Evolutionary conservation across 208 protist species (phyloP).

Genomic region (Leishmania guyanensis): DNA sequence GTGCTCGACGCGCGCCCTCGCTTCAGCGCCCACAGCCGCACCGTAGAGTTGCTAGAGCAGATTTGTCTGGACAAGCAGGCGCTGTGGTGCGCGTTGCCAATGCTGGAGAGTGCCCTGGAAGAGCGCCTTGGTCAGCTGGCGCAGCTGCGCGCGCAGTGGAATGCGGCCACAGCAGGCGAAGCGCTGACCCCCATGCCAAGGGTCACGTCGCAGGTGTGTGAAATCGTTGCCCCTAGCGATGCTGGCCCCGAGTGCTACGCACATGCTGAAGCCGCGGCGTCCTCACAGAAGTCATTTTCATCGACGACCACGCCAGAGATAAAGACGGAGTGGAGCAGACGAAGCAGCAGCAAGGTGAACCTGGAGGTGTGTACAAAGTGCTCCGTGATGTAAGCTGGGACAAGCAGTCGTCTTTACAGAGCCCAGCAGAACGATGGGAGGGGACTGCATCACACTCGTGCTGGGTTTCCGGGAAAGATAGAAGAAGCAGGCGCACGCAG

Average conservation of each 20-base stretch:
- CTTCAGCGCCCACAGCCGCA: conserved; percentile 25
- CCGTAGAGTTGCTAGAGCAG: conserved; percentile 28
- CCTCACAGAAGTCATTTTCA: neutral
- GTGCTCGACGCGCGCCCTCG: conserved; percentile 28
- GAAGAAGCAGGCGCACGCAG: neutral
- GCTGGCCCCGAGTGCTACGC: neutral
- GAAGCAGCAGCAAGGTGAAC: conserved; percentile 23
- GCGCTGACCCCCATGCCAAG: neutral
- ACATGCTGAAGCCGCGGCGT: neutral
- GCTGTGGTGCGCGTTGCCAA: conserved; percentile 13
- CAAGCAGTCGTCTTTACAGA: neutral
- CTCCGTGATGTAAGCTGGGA: conserved; percentile 12
- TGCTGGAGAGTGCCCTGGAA: conserved; percentile 21
- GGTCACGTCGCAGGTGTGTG: neutral
- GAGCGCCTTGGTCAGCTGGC: conserved; percentile 13
- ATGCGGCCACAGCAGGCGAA: neutral
- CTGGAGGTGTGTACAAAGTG: conserved; percentile 13
- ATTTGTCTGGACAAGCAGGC: conserved; percentile 35
- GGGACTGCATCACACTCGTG: neutral
- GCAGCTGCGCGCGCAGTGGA: neutral
- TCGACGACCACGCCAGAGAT: neutral
- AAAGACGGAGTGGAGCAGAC: neutral
- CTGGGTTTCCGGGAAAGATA: neutral
- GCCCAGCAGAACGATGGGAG: neutral
- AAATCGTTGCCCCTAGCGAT: neutral